Percentiles rank a stretch among this genome's conserved stretches.
Evolutionary conservation across 2,329 filamentous ascomycete species (phyloP).

Genomic region (Arachnomyces sp.): DNA sequence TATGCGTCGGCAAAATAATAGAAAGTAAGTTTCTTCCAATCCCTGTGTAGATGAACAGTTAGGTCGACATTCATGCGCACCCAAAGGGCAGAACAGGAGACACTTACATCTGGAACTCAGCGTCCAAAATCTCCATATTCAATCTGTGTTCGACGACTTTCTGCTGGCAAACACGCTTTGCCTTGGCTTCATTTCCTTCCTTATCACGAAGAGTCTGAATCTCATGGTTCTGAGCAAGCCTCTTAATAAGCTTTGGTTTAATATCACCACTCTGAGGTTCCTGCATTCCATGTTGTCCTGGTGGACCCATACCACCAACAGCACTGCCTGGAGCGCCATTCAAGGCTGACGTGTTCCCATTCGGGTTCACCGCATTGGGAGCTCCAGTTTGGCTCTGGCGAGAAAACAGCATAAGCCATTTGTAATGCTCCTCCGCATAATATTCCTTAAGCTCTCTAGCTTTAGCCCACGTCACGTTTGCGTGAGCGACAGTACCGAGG

Average conservation of each 20-base stretch:
- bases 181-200: conserved; percentile 94
- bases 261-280: conserved; percentile 66
- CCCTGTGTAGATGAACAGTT: conserved; percentile 48
- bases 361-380: conserved; percentile 31
- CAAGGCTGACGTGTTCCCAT: conserved; percentile 54
- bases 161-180: conserved; percentile 91
- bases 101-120: conserved; percentile 94
- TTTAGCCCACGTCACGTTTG: conserved; percentile 77
- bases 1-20: conserved; percentile 98
- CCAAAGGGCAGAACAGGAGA: neutral
- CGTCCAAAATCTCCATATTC: conserved; percentile 97
- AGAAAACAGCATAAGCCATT: conserved; percentile 98
- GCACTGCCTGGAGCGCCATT: conserved; percentile 60
- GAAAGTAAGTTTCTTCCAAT: conserved; percentile 98
- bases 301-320: conserved; percentile 69
- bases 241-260: conserved; percentile 94
- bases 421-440: conserved; percentile 91
- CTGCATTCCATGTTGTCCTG: conserved; percentile 63
- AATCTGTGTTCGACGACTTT: conserved; percentile 91
- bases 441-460: conserved; percentile 86
- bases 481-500: conserved; percentile 81
- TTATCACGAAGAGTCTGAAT: conserved; percentile 85
- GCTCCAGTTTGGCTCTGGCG: conserved; percentile 53
- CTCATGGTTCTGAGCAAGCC: conserved; percentile 84
- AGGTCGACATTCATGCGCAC: conserved; percentile 11